phyloP scores from a whole-genome alignment of 2,329 filamentous ascomycete genomes.

The Cordyceps tenuipes region DNA sequence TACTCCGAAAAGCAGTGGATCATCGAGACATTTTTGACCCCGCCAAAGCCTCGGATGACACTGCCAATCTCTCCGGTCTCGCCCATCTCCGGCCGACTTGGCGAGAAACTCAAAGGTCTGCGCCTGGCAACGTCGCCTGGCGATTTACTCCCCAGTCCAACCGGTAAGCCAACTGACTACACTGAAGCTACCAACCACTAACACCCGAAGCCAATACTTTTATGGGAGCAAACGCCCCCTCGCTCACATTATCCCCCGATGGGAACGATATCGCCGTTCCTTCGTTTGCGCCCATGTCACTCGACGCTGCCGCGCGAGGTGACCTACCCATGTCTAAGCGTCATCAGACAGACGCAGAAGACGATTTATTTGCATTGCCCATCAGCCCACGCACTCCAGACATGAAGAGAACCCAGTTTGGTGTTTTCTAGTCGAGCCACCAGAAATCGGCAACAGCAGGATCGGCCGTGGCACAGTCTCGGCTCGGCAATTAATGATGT shows the following conservation, averaged over 20 bases:
- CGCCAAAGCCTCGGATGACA: constrained; percentile 12
- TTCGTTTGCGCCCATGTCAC: constrained; percentile 28
- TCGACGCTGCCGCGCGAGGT: constrained; percentile 24
- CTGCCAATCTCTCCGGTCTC: constrained; percentile 52
- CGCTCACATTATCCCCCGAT: constrained; percentile 24
- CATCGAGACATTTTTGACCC: constrained; percentile 57
- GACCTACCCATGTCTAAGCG: constrained; percentile 16
- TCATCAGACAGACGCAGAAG: constrained; percentile 39
- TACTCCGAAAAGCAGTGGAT: constrained; percentile 81
- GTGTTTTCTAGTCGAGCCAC: constrained; percentile 25
- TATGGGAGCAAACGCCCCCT: constrained; percentile 25
- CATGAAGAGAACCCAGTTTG: constrained; percentile 77
- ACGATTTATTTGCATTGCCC: constrained; percentile 80
- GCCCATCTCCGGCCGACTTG: constrained; percentile 58
- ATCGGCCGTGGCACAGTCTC: background rate
- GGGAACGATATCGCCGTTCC: constrained; percentile 28
- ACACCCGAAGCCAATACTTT: constrained; percentile 26
- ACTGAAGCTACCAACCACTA: constrained; percentile 13
- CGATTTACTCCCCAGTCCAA: constrained; percentile 47
- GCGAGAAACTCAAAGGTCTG: constrained; percentile 72
- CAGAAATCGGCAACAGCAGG: background rate
- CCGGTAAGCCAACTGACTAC: constrained; percentile 35
- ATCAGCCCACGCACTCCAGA: constrained; percentile 82
- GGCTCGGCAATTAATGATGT: background rate
- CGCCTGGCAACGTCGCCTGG: constrained; percentile 66